Conservation (phyloP, 2,329 filamentous ascomycete genomes). For the Macrophomina pseudophaseolina region DNA sequence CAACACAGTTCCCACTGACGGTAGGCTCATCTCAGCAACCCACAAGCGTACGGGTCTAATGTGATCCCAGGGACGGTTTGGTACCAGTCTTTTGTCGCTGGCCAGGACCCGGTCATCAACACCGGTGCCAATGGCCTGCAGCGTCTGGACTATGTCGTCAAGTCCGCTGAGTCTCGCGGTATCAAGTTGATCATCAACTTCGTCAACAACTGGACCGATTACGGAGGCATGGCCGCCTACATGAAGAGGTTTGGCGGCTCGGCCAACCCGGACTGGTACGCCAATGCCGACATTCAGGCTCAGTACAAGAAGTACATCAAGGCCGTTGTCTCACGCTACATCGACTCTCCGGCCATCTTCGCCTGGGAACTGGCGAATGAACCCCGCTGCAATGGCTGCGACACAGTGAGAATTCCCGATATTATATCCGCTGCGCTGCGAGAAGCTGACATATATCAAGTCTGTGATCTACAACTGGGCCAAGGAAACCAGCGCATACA, state of each 20-base stretch:
- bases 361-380: slow-evolving; percentile 74
- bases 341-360: slow-evolving; percentile 63
- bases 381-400: slow-evolving; percentile 66
- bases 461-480: slow-evolving; percentile 67
- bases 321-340: slow-evolving; percentile 64
- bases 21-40: slow-evolving; percentile 30
- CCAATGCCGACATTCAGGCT: slow-evolving; percentile 49
- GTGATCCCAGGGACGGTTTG: slow-evolving; percentile 52
- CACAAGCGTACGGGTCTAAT: background rate
- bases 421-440: background rate
- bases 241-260: slow-evolving; percentile 59
- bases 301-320: slow-evolving; percentile 69
- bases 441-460: slow-evolving; percentile 10
- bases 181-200: slow-evolving; percentile 68
- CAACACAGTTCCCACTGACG: slow-evolving; percentile 35
- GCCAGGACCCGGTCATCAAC: slow-evolving; percentile 61
- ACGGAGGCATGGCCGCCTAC: slow-evolving; percentile 68
- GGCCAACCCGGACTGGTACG: slow-evolving; percentile 62
- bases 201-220: slow-evolving; percentile 73
- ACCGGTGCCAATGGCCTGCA: slow-evolving; percentile 66
- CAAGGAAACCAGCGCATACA: slow-evolving; percentile 60
- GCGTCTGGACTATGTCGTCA: slow-evolving; percentile 68
- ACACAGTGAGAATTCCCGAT: slow-evolving; percentile 38
- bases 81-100: slow-evolving; percentile 60
- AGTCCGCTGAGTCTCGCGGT: slow-evolving; percentile 62